Conservation (phyloP, 2,329 filamentous ascomycete genomes). For the Aspergillus terreus region DNA sequence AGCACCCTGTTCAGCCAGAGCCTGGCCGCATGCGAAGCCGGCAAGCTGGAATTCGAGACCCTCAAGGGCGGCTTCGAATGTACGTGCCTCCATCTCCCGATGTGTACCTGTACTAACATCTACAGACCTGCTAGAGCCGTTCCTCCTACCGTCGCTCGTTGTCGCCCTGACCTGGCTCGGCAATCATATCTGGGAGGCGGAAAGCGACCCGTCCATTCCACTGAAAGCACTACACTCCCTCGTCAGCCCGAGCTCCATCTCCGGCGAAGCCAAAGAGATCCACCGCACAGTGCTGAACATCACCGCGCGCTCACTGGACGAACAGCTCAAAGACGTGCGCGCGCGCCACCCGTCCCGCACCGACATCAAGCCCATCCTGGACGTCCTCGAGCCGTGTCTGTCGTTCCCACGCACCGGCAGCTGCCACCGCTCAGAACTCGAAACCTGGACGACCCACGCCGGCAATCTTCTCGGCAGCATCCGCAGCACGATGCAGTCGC, state of each 20-base stretch:
- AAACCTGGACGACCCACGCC: slow-evolving; percentile 49
- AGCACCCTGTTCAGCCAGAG: slow-evolving; percentile 61
- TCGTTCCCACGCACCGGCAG: slow-evolving; percentile 49
- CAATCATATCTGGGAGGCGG: slow-evolving; percentile 51
- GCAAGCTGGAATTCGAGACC: slow-evolving; percentile 54
- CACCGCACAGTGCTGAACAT: slow-evolving; percentile 58
- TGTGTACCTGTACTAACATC: slow-evolving; percentile 6
- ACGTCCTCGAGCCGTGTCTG: slow-evolving; percentile 49
- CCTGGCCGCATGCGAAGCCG: slow-evolving; percentile 54
- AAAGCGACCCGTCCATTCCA: slow-evolving; percentile 49
- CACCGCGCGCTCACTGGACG: slow-evolving; percentile 49
- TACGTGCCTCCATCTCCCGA: slow-evolving; percentile 29
- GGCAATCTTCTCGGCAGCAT: slow-evolving; percentile 47
- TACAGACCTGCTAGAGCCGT: slow-evolving; percentile 59
- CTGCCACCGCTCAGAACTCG: slow-evolving; percentile 47
- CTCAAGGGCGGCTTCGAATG: slow-evolving; percentile 62
- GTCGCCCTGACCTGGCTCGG: slow-evolving; percentile 58
- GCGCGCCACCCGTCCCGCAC: slow-evolving; percentile 47
- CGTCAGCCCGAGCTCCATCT: slow-evolving; percentile 55
- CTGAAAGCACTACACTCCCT: slow-evolving; percentile 56
- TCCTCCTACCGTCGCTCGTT: slow-evolving; percentile 59
- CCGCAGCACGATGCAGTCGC: slow-evolving; percentile 48
- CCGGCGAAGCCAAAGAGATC: slow-evolving; percentile 58
- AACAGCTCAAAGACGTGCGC: slow-evolving; percentile 50
- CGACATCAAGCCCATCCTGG: slow-evolving; percentile 52